These are phyloP conservation scores for Gossypium laxum DNA, from an alignment of 441 rosid genomes.

Conservation along the genomic window DNA sequence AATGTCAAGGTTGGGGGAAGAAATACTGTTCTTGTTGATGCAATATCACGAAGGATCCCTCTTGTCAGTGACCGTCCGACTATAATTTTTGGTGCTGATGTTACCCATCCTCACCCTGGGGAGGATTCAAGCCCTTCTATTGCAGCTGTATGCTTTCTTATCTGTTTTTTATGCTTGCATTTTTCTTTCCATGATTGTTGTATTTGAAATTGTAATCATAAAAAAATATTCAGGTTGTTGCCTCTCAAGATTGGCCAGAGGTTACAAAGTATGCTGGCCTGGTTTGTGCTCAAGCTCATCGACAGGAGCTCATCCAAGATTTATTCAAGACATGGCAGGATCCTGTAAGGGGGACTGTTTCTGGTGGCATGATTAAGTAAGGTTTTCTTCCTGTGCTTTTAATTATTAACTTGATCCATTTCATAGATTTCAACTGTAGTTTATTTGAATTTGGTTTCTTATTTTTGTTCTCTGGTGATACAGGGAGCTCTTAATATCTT, in stretches of 20 bases:
- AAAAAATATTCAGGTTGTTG: conserved; percentile 53
- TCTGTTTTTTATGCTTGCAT: background rate
- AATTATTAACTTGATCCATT: background rate
- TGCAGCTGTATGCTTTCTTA: conserved; percentile 57
- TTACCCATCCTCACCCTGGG: conserved; percentile 95
- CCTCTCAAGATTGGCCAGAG: conserved; percentile 98
- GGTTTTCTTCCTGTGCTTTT: conserved; percentile 5
- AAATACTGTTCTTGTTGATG: conserved; percentile 86
- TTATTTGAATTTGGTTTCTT: background rate
- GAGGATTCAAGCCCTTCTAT: conserved; percentile 93
- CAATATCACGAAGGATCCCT: conserved; percentile 74
- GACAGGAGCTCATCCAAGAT: conserved; percentile 91
- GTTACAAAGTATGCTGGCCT: conserved; percentile 80
- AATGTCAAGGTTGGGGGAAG: conserved; percentile 96
- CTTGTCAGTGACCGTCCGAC: conserved; percentile 86
- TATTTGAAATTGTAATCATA: background rate
- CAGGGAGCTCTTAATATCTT: conserved; percentile 83
- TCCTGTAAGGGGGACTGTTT: conserved; percentile 64
- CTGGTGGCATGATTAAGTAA: conserved; percentile 94
- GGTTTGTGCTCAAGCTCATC: conserved; percentile 91
- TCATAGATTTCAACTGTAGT: background rate
- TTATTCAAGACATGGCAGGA: conserved; percentile 77
- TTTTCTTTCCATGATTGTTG: background rate
- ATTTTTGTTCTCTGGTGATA: background rate
- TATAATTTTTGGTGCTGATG: conserved; percentile 93